Percentiles rank a stretch among this genome's conserved stretches.
phyloP scores from a whole-genome alignment of 2,329 filamentous ascomycete species.

The Colletotrichum coccodes region DNA sequence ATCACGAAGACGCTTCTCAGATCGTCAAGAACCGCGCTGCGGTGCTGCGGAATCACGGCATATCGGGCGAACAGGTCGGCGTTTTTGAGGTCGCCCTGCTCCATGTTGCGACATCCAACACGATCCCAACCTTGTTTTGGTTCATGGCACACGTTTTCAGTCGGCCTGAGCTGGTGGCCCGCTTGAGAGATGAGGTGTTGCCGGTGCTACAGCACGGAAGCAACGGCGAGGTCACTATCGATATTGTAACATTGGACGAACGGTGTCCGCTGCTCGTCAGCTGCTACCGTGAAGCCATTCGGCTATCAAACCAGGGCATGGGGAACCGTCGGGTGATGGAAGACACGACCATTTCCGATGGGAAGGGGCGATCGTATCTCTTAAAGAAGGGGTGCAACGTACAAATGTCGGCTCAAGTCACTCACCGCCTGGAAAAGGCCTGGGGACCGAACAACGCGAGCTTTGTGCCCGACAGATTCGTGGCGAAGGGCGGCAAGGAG shows the following conservation, averaged over 20 bases:
- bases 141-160: slow-evolving; percentile 42
- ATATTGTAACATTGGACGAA: slow-evolving; percentile 48
- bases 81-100: slow-evolving; percentile 43
- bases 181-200: slow-evolving; percentile 40
- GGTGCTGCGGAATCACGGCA: slow-evolving; percentile 40
- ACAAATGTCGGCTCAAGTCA: slow-evolving; percentile 38
- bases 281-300: slow-evolving; percentile 56
- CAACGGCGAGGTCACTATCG: slow-evolving; percentile 39
- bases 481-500: slow-evolving; percentile 23
- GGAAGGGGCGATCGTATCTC: slow-evolving; percentile 38
- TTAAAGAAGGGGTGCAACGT: slow-evolving; percentile 43
- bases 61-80: slow-evolving; percentile 40
- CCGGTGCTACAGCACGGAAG: slow-evolving; percentile 23
- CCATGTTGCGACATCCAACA: slow-evolving; percentile 44
- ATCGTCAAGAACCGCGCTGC: slow-evolving; percentile 42
- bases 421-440: slow-evolving; percentile 34
- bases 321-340: slow-evolving; percentile 51
- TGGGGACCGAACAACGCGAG: slow-evolving; percentile 32
- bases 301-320: slow-evolving; percentile 49
- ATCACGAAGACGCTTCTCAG: slow-evolving; percentile 38
- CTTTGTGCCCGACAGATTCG: slow-evolving; percentile 45
- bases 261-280: slow-evolving; percentile 54
- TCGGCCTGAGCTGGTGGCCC: slow-evolving; percentile 37
- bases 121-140: slow-evolving; percentile 51
- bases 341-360: slow-evolving; percentile 46